These are phyloP conservation scores for Bothriochloa decipiens DNA, from an alignment of 176 grass and related monocot species.

Conservation along the genomic window DNA sequence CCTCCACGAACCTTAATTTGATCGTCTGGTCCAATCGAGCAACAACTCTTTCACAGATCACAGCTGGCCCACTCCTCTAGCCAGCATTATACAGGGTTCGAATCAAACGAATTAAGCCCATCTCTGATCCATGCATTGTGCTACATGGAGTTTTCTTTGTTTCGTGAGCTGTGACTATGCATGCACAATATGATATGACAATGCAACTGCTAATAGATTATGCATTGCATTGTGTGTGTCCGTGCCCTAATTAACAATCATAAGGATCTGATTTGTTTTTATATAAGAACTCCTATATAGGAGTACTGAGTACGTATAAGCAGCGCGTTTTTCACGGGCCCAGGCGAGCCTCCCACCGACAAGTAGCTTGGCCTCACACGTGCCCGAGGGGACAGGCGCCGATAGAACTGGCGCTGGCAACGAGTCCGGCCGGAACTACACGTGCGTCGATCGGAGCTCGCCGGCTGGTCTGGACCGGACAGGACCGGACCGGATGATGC, in stretches of 20 bases:
- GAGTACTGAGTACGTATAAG: background rate
- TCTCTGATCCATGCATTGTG: background rate
- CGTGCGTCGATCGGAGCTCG: conserved; percentile 3
- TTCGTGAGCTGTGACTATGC: background rate
- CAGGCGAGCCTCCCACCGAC: conserved; percentile 13
- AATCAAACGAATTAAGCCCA: background rate
- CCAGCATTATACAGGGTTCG: background rate
- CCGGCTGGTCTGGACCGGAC: background rate
- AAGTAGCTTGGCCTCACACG: conserved; percentile 20
- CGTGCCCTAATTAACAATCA: background rate
- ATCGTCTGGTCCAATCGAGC: conserved; percentile 9
- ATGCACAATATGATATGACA: background rate
- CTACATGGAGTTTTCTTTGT: no score
- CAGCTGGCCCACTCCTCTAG: background rate
- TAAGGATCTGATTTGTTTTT: background rate
- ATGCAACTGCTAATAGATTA: background rate
- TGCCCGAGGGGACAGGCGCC: conserved; percentile 19
- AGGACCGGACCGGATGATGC: background rate
- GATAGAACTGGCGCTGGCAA: background rate
- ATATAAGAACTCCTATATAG: no score
- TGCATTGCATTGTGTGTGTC: no score
- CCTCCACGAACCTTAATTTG: conserved; percentile 3
- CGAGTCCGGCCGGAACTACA: background rate
- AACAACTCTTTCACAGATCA: background rate
- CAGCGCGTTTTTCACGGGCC: background rate